Conservation (phyloP, 768 basidiomycete species). For the Crassisporium funariophilum region DNA sequence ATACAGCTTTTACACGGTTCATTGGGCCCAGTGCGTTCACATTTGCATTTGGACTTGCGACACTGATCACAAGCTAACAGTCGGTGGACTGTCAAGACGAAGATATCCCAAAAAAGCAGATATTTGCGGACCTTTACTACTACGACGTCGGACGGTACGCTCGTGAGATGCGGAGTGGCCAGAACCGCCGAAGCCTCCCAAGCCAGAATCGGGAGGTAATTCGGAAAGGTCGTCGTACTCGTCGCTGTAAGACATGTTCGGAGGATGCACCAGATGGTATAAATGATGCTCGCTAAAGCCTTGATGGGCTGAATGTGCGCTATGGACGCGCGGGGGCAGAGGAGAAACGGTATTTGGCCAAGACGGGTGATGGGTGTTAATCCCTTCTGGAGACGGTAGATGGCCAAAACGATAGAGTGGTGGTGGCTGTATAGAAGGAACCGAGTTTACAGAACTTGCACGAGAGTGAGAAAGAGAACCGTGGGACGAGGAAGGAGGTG, state of each 20-base stretch:
- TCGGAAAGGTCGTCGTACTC: constrained; percentile 67
- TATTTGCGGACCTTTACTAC: constrained; percentile 65
- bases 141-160: constrained; percentile 65
- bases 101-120: constrained; percentile 2
- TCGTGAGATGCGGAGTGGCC: too few species aligned
- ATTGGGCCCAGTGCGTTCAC: constrained; percentile 62
- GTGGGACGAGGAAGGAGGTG: constrained; percentile 34
- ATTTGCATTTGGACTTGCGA: constrained; percentile 89
- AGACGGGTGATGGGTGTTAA: constrained; percentile 21
- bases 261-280: constrained; percentile 10
- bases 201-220: constrained; percentile 45
- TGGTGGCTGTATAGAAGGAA: constrained; percentile 28
- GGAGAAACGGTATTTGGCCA: constrained; percentile 32
- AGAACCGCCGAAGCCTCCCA: constrained; percentile 21
- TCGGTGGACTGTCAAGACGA: constrained; percentile 6
- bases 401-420: constrained; percentile 38
- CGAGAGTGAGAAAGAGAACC: constrained; percentile 38
- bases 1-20: constrained; percentile 79
- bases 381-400: constrained; percentile 15
- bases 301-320: constrained; percentile 9
- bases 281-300: constrained; percentile 14
- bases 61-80: constrained; percentile 82
- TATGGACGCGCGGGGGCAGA: constrained; percentile 14
- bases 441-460: constrained; percentile 30
- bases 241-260: constrained; percentile 51